These are phyloP conservation scores for Eucalyptus curtisii DNA, from an alignment of 345 rosid genomes.

Conservation along the genomic window DNA sequence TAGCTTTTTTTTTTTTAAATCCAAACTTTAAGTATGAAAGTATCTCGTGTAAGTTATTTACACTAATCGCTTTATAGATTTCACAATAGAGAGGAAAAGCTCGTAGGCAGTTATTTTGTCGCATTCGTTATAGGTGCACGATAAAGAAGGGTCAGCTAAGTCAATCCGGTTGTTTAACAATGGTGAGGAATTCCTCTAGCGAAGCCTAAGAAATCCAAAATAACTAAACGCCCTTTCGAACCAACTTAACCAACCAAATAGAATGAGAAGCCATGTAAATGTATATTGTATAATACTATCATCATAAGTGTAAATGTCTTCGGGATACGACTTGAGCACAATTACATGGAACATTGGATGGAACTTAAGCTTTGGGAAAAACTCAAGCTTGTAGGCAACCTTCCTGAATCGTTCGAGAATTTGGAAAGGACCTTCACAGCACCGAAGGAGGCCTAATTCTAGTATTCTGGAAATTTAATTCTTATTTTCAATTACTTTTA, in stretches of 20 bases:
- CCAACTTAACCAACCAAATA: neutral
- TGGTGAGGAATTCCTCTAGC: neutral
- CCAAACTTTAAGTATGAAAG: neutral
- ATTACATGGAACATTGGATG: neutral
- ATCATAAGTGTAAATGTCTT: neutral
- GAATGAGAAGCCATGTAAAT: neutral
- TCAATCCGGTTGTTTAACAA: neutral
- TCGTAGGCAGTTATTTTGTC: neutral
- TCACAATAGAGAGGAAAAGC: neutral
- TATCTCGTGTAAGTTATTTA: neutral
- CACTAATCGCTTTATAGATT: neutral
- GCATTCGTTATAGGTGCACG: neutral
- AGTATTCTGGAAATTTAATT: neutral
- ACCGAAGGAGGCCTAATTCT: neutral
- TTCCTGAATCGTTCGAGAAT: neutral
- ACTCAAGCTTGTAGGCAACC: neutral
- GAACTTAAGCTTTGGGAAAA: neutral
- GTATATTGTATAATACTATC: neutral
- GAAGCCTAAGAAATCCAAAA: neutral
- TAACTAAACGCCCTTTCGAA: neutral
- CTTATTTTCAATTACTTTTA: too few species aligned
- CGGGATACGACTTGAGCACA: neutral
- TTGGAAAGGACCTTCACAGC: neutral
- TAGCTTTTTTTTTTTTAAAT: too few species aligned
- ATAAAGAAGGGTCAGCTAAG: neutral